These are phyloP conservation scores for Guadua angustifolia DNA, from an alignment of 176 grass and related monocot species.

Conservation along the genomic window DNA sequence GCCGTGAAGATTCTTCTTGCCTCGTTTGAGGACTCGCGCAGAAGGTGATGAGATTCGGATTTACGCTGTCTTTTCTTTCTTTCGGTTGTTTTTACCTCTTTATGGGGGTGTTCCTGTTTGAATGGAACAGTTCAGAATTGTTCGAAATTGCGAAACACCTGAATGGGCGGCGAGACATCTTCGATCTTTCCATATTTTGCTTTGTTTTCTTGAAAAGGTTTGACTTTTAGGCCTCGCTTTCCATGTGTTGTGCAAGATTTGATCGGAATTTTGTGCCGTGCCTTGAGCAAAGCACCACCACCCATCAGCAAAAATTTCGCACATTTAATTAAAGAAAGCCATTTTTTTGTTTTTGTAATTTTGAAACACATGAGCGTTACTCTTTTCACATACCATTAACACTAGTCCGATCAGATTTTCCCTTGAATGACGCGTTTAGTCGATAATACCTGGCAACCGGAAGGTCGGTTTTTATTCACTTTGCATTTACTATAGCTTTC, in stretches of 20 bases:
- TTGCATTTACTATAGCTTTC: not conserved
- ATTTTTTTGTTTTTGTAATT: not conserved
- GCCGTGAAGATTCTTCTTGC: not conserved
- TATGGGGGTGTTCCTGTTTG: not conserved
- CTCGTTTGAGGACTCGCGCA: not conserved
- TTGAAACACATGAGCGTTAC: slow-evolving; percentile 12
- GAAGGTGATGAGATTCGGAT: slow-evolving; percentile 37
- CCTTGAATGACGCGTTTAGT: not conserved
- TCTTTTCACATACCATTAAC: not conserved
- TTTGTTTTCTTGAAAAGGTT: not conserved
- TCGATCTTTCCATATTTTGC: not conserved
- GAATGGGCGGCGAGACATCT: not conserved
- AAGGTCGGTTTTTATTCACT: not conserved
- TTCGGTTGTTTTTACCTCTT: not conserved
- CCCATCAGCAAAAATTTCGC: not conserved
- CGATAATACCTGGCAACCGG: not conserved
- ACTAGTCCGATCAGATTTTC: not conserved
- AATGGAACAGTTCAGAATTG: slow-evolving; percentile 13
- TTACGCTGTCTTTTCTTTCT: not conserved
- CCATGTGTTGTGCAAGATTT: not conserved
- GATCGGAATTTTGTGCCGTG: not conserved
- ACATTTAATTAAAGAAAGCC: too few relatives aligned
- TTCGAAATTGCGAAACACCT: not conserved
- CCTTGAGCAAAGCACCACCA: not conserved
- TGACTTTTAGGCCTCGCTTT: not conserved